Evolutionary conservation across 345 rosid species (phyloP).

Genomic region (Toxicodendron radicans): DNA sequence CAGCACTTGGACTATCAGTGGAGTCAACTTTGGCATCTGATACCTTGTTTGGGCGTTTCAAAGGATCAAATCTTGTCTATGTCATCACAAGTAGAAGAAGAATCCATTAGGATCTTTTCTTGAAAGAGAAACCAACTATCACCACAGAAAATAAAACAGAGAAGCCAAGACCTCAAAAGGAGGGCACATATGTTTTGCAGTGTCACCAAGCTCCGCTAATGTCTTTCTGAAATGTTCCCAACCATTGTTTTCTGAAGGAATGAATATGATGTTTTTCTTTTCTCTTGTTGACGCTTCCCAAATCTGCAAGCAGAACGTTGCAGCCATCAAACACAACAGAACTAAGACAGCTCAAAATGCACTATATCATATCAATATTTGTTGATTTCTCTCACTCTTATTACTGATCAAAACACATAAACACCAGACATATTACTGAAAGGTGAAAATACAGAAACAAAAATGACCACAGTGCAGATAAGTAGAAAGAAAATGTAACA

Average conservation of each 20-base stretch:
- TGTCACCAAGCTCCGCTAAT: background rate
- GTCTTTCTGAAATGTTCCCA: constrained; percentile 11
- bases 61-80: background rate
- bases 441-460: too few species aligned
- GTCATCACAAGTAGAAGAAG: background rate
- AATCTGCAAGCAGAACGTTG: background rate
- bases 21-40: background rate
- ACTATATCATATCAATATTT: background rate
- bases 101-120: background rate
- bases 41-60: background rate
- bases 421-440: background rate
- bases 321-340: background rate
- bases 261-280: background rate
- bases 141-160: background rate
- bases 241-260: constrained; percentile 13
- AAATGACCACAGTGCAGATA: too few species aligned
- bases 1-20: background rate
- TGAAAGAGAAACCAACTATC: background rate
- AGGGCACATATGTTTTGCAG: constrained; percentile 1
- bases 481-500: too few species aligned
- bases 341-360: background rate
- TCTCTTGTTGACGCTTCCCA: background rate
- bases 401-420: background rate
- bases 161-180: constrained; percentile 1
- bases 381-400: background rate